Evolutionary conservation across 495 filamentous ascomycete genomes (phyloP).

Genomic region (Annulohypoxylon bovei): DNA sequence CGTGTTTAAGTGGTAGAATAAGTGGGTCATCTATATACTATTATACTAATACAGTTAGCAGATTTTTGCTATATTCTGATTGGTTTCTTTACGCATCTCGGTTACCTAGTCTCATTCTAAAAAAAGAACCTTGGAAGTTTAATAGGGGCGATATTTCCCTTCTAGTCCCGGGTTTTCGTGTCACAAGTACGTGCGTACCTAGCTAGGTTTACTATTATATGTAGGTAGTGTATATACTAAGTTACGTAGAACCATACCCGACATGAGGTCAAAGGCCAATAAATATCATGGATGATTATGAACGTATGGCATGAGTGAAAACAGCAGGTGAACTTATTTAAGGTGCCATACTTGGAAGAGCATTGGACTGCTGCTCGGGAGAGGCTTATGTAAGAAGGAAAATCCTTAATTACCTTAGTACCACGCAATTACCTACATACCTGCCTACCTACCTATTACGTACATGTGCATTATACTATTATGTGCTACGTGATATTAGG

Average conservation of each 20-base stretch:
- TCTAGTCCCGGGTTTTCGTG: conserved; percentile 3
- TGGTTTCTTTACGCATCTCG: conserved; percentile 9
- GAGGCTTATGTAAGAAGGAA: neutral
- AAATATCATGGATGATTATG: neutral
- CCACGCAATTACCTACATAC: neutral
- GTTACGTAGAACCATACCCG: neutral
- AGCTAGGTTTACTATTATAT: neutral
- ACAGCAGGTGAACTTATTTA: neutral
- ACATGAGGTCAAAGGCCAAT: neutral
- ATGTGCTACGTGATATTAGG: neutral
- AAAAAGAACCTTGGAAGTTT: conserved; percentile 29
- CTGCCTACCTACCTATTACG: neutral
- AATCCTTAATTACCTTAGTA: conserved; percentile 13
- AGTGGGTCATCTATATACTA: neutral
- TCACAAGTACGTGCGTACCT: neutral
- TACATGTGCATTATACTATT: neutral
- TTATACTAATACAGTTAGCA: neutral
- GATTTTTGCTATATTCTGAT: neutral
- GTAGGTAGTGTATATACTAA: no score
- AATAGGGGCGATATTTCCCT: neutral
- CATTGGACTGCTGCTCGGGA: neutral
- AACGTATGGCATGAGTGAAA: neutral
- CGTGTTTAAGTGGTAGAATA: neutral
- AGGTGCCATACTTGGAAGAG: neutral
- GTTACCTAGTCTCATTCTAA: conserved; percentile 21